These are phyloP conservation scores for Hemisphaericaspora lyxosophila DNA, from an alignment of 1,139 yeast genomes.

Conservation along the genomic window DNA sequence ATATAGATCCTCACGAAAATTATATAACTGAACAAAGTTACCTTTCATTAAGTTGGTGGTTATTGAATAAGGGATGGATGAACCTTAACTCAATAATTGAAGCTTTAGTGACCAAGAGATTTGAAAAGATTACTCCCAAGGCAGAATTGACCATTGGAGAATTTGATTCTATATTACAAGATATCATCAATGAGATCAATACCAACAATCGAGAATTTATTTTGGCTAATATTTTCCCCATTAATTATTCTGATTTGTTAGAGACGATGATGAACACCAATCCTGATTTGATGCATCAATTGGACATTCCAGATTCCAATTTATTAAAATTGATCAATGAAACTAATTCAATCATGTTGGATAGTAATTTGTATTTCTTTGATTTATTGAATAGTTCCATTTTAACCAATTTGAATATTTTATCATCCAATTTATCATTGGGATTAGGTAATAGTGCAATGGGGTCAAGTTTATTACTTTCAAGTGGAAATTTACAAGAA, in stretches of 20 bases:
- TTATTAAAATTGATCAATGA: conserved; percentile 47
- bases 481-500: conserved; percentile 11
- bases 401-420: conserved; percentile 27
- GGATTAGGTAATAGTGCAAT: conserved; percentile 20
- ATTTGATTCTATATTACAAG: conserved; percentile 38
- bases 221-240: conserved; percentile 46
- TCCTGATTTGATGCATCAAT: conserved; percentile 41
- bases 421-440: conserved; percentile 27
- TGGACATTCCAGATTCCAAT: conserved; percentile 40
- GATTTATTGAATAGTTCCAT: conserved; percentile 33
- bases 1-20: conserved; percentile 30
- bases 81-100: conserved; percentile 56
- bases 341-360: conserved; percentile 34
- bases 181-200: conserved; percentile 34
- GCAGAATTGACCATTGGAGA: conserved; percentile 65
- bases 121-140: conserved; percentile 67
- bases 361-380: conserved; percentile 30
- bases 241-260: conserved; percentile 39
- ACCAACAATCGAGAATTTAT: conserved; percentile 40
- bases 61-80: conserved; percentile 82
- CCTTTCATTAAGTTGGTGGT: conserved; percentile 91
- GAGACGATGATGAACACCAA: conserved; percentile 47
- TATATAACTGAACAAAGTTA: conserved; percentile 76
- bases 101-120: conserved; percentile 57
- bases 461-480: conserved; percentile 13